Percentiles rank a stretch among this genome's conserved stretches.
Conservation (phyloP, 2,329 filamentous ascomycete species). For the Botrytis tulipae region DNA sequence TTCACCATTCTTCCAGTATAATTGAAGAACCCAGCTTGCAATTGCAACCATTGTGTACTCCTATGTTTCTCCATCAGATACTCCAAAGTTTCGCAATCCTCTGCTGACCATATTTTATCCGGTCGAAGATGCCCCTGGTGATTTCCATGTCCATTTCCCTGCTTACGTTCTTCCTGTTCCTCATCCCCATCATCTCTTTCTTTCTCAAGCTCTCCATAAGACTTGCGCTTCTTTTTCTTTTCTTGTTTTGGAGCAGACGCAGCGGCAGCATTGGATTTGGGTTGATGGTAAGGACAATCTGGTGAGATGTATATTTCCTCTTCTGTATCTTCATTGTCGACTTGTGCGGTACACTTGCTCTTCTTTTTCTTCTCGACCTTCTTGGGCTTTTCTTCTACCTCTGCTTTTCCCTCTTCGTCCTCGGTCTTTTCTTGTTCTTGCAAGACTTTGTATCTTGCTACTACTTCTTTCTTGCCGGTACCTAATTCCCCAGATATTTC, state of each 20-base stretch:
- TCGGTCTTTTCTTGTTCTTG: conserved; percentile 20
- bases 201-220: conserved; percentile 1
- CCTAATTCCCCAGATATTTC: conserved; percentile 26
- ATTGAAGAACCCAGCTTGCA: conserved; percentile 39
- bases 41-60: conserved; percentile 36
- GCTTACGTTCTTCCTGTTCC: not conserved
- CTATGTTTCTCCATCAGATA: conserved; percentile 31
- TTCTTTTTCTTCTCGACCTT: not conserved
- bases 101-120: conserved; percentile 31
- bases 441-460: conserved; percentile 25
- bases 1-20: conserved; percentile 37
- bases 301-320: conserved; percentile 5
- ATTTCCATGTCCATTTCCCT: conserved; percentile 4
- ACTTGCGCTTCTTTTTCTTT: conserved; percentile 13
- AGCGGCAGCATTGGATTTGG: not conserved
- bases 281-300: conserved; percentile 7
- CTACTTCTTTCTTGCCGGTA: conserved; percentile 24
- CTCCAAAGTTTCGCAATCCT: conserved; percentile 37
- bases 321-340: conserved; percentile 4
- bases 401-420: not conserved
- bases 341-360: not conserved
- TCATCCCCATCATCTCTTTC: not conserved
- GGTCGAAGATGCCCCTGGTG: conserved; percentile 23
- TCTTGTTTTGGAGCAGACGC: not conserved
- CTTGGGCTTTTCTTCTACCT: not conserved